Evolutionary conservation across 1,139 yeast species (phyloP), one percentile per base, ranked within the genome.

Genomic region (Scheffersomyces titani): DNA sequence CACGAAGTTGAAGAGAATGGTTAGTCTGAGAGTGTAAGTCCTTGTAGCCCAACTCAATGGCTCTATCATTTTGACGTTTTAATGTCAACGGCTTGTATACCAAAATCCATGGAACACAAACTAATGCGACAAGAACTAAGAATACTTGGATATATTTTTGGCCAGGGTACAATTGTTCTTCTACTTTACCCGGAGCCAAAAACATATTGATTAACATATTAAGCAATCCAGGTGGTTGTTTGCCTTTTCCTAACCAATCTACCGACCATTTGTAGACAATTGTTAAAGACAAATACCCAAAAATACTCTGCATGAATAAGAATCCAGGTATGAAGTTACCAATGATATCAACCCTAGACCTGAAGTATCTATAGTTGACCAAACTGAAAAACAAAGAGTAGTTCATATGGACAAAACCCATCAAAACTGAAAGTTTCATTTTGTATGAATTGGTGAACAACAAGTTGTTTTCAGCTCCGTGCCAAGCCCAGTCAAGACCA

Each of bases 181-280:
- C 90, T 55, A 89, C 82, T 4, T 75, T 80, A 20, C 96, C 96
- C 16, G 96, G 96, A 2, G 92, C 73, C 63, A 90, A 80, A 65
- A 90, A 89, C 96, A 90, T 90, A 57, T 87, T 85, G 65, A 90
- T 90, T 69, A 90, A 79, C 92, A 89, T 89, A 70, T 89, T 89
- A 71, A 90, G 80, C 66, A 90, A 79, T 49, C 92, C 90, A 49
- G 96, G 96, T 6, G 96, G 93, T 56, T 89, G 91, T 66, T 82
- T 76, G 2, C 76, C 82, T 55, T 85, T 80, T n/a, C 81, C 85
- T 58, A 82, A 78, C 96, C 96, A 90, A 70, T 89, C 87, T 58
- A 86, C 83, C 21, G 86, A 77, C 96, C 96, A 90, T 71, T 90
- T 90, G 78, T 86, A 89, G 52, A 90, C 83, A 60, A 90, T 89